Evolutionary conservation across 2,329 filamentous ascomycete species (phyloP), one percentile per base, ranked within the genome.

Genomic region (Xylariaceae sp.): DNA sequence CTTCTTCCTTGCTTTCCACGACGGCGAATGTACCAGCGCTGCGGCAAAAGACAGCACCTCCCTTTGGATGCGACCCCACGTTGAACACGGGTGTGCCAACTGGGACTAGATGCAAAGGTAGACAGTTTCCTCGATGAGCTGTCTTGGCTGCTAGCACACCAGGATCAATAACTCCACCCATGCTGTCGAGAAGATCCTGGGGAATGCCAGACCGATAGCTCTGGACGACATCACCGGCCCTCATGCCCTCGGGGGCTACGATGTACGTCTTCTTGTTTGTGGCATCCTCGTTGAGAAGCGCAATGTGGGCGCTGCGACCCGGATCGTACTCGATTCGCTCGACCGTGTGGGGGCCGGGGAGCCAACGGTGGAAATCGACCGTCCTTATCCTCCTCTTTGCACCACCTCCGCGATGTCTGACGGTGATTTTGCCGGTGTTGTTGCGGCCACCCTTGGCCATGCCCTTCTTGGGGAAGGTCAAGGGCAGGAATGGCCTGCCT

Each of bases 261-360:
- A 99, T 96, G 75, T 99, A 99, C 64, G 88, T 91, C 77, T 95
- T 88, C 65, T 83, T 84, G 11, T 87, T 84, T 0, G 89, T 94
- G 44, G 86, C 83, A 63, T 92, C 79, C 67, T 90, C 87, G 46
- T 87, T 92, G 44, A 97, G 71, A 53, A 99, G 82, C 5, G 95
- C 95, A 74, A 99, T 93, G 73, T 99, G 95, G 12, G 94, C 92
- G 68, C 87, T 96, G 48, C 95, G 89, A 64, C 92, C 92, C 1
- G 95, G 95, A 69, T 99, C 96, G 74, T 98, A 93, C 75, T 99
- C 95, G 69, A 99, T 95, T 60, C 95, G 87, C 72, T 98, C 93
- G 52, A 99, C 94, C 14, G 88, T 76, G 68, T 98, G 95, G 63
- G 90, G 87, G 16, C 95, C 95, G 0, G 92, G 86, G 23, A 84